Base-by-base conservation (phyloP, 257 asterid genomes). In the Orobanche coerulescens region DNA sequence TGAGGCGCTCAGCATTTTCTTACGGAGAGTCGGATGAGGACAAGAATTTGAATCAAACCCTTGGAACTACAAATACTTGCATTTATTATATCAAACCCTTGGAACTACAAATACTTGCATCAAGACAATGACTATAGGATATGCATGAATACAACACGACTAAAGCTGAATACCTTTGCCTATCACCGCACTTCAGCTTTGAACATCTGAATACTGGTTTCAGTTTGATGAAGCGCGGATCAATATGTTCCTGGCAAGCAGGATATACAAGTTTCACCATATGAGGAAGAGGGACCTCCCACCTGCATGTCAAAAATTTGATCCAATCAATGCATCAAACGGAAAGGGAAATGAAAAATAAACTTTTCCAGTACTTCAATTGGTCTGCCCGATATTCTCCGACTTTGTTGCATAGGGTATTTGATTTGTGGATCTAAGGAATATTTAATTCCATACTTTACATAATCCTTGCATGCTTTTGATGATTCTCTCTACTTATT, bases 211-310 rank as follows among this genome's bases (percentile, higher is more conserved):
- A 89, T 53, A 93, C 94, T 14, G 99, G 99, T 54, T 64, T 71
- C 87, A 93, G 55, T 69, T 84, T 83, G 69, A 93, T 59, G 77
- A 93, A 93, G 57, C 97, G 97, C n/a, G 98, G 97, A 82, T 86
- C 97, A 73, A 78, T 79, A 36, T 66, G 78, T 75, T 86, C 81
- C 72, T 78, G 76, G 51, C 39, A 60, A 56, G 71, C 58, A 68
- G 89, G 80, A 81, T 74, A 93, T 62, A 84, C 73, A 59, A 43
- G 76, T 79, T 83, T 75, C 64, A 84, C 71, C 1, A 84, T 65
- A 61, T 56, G 87, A 67, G 96, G 97, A 62, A 76, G 82, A 74
- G 99, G 99, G 70, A 93, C 88, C 74, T 93, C 95, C 99, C 99
- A 93, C 82, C 97, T 89, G 84, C 76, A 78, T 53, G 59, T 23